phyloP scores from a whole-genome alignment of 2,329 filamentous ascomycete species.

The Aureobasidium zeae region DNA sequence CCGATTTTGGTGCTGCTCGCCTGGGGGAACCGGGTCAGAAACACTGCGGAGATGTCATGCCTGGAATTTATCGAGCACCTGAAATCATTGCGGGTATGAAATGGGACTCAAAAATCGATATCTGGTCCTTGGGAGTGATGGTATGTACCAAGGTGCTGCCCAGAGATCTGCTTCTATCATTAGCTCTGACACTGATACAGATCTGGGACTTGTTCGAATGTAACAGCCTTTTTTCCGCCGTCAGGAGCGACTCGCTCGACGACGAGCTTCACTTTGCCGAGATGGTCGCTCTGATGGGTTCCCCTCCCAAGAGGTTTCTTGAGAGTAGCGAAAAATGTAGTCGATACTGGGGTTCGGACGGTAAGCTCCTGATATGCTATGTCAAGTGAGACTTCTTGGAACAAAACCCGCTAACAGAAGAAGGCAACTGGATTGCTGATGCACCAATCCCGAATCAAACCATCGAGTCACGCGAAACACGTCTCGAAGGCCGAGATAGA shows the following conservation, averaged over 20 bases:
- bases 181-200: neutral
- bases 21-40: neutral
- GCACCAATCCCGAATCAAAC: conserved; percentile 24
- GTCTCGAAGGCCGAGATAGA: conserved; percentile 25
- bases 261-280: neutral
- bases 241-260: neutral
- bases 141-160: conserved; percentile 1
- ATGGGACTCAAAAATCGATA: conserved; percentile 14
- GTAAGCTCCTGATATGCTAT: conserved; percentile 3
- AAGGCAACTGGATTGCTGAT: conserved; percentile 26
- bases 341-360: neutral
- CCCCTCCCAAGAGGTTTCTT: conserved; percentile 19
- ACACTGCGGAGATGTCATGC: conserved; percentile 9
- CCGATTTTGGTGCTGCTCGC: conserved; percentile 8
- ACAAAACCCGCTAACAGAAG: too few species aligned
- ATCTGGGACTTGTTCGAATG: neutral
- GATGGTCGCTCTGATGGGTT: conserved; percentile 20
- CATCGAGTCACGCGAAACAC: conserved; percentile 22
- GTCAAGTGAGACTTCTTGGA: neutral
- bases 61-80: conserved; percentile 15
- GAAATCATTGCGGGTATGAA: conserved; percentile 14
- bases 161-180: neutral
- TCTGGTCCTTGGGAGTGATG: conserved; percentile 14
- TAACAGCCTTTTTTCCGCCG: neutral
- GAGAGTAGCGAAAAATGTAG: neutral